Evolutionary conservation across 805 yeast species (phyloP).

Genomic region (Blastobotrys parvus): DNA sequence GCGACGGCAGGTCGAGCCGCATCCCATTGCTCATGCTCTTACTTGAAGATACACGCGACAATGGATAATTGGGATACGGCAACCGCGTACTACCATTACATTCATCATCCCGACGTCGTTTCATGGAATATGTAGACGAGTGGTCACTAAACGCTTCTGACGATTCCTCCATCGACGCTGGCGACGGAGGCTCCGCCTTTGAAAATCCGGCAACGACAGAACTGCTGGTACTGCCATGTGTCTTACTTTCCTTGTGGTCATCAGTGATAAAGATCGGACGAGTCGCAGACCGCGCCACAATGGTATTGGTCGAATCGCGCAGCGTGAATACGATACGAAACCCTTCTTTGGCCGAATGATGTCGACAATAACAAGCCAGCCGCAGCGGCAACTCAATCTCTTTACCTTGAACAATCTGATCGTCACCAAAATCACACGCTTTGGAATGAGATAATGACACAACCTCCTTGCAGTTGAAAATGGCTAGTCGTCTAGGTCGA

Average conservation of each 20-base stretch:
- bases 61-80: background rate
- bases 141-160: constrained; percentile 16
- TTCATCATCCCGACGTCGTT: constrained; percentile 17
- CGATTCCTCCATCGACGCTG: constrained; percentile 30
- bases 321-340: constrained; percentile 48
- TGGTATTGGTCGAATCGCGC: constrained; percentile 47
- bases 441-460: constrained; percentile 41
- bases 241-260: constrained; percentile 54
- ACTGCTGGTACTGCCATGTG: background rate
- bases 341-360: constrained; percentile 78
- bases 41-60: background rate
- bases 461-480: constrained; percentile 86
- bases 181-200: constrained; percentile 18
- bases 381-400: constrained; percentile 52
- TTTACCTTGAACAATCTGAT: constrained; percentile 23
- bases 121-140: constrained; percentile 13
- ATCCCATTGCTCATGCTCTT: background rate
- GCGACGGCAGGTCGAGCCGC: background rate
- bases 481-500: constrained; percentile 69
- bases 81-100: constrained; percentile 11
- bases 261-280: constrained; percentile 85
- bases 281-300: constrained; percentile 70
- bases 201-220: background rate
- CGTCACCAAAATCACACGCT: constrained; percentile 10
- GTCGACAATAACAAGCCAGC: constrained; percentile 90